Conservation (phyloP, 148 eudicot genomes). For the Rhododendron vialii region DNA sequence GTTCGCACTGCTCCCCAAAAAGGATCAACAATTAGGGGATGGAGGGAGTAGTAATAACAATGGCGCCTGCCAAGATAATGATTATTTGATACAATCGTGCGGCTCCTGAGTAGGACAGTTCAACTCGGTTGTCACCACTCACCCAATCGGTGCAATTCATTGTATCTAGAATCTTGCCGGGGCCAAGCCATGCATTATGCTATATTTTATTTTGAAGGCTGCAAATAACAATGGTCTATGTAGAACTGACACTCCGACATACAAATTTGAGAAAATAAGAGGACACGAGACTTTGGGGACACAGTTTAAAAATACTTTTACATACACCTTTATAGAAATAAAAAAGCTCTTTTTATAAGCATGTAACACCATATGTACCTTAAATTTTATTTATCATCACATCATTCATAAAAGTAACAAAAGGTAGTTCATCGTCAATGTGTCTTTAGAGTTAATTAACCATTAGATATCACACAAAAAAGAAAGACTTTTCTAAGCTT, state of each 20-base stretch:
- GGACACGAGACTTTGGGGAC: not conserved
- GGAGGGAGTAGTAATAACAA: not conserved
- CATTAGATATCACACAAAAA: not conserved
- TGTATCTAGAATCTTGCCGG: not conserved
- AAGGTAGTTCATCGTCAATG: not conserved
- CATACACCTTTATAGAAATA: too few species aligned
- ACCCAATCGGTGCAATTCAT: not conserved
- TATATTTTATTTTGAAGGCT: not conserved
- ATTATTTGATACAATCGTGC: not conserved
- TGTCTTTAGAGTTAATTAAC: too few species aligned
- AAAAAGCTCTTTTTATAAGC: too few species aligned
- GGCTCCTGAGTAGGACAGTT: not conserved
- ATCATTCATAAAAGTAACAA: not conserved
- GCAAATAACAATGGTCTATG: not conserved
- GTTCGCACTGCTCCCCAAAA: not conserved
- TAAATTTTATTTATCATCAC: not conserved
- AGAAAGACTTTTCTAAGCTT: not conserved
- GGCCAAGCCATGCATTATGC: not conserved
- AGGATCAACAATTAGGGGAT: not conserved
- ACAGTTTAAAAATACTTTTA: too few species aligned
- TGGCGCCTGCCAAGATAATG: not conserved
- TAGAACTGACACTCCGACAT: too few species aligned
- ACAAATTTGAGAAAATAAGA: not conserved
- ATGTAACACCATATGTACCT: not conserved
- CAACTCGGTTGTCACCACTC: not conserved